Conservation (phyloP, 163 green algal species). For the Chloromonas sp. region DNA sequence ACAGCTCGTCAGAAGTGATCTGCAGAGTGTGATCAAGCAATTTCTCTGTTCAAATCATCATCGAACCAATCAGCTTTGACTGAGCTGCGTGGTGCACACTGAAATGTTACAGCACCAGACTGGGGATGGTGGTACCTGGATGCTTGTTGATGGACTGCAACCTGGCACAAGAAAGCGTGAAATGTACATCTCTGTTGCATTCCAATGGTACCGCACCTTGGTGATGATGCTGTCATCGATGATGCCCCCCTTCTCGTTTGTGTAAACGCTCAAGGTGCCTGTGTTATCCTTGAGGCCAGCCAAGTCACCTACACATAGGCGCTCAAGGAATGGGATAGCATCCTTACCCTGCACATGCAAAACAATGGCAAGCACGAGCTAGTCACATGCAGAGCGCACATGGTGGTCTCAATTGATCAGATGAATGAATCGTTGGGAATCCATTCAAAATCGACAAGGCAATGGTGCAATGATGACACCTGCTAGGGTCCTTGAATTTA, state of each 20-base stretch:
- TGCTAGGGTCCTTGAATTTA: too few relatives aligned
- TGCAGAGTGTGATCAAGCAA: slow-evolving; percentile 17
- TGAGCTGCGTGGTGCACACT: too few relatives aligned
- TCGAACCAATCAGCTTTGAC: too few relatives aligned
- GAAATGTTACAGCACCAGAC: not conserved
- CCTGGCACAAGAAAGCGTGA: too few relatives aligned
- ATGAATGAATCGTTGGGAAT: too few relatives aligned
- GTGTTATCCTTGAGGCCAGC: slow-evolving; percentile 74
- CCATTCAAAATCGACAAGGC: not conserved
- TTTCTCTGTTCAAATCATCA: too few relatives aligned
- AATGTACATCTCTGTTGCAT: too few relatives aligned
- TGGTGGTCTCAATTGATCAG: too few relatives aligned
- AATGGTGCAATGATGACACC: not conserved
- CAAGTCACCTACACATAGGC: slow-evolving; percentile 89
- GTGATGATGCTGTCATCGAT: slow-evolving; percentile 99
- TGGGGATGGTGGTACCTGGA: too few relatives aligned
- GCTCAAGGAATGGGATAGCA: slow-evolving; percentile 86
- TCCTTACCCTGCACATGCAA: slow-evolving; percentile 75
- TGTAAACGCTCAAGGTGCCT: slow-evolving; percentile 88
- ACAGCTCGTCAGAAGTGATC: slow-evolving; percentile 74
- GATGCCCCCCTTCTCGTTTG: slow-evolving; percentile 96
- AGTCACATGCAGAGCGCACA: too few relatives aligned
- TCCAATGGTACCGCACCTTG: slow-evolving; percentile 49
- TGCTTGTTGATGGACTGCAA: too few relatives aligned
- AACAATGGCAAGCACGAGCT: too few relatives aligned